Conservation (phyloP, 331 rosid species). For the Rosa hybrid region DNA sequence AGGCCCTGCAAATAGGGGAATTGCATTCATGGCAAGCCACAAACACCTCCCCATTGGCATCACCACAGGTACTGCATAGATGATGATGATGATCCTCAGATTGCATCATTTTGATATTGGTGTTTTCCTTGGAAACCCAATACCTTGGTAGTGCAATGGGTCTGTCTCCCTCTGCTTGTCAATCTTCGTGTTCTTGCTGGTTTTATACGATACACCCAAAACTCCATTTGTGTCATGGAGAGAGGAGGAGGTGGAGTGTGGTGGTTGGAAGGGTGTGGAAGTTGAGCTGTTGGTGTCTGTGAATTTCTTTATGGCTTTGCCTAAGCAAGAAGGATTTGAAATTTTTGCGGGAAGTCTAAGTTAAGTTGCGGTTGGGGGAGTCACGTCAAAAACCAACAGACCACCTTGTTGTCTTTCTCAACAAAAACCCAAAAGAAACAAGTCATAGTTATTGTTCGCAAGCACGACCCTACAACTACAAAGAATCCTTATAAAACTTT, state of each 20-base stretch:
- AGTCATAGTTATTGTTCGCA: not conserved
- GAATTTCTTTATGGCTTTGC: conserved; percentile 6
- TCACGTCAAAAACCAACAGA: conserved; percentile 58
- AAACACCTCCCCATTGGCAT: conserved; percentile 73
- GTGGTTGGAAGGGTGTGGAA: conserved; percentile 44
- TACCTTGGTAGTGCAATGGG: not conserved
- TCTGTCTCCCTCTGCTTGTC: conserved; percentile 24
- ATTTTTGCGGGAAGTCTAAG: conserved; percentile 81
- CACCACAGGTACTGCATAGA: conserved; percentile 82
- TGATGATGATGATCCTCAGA: conserved; percentile 60
- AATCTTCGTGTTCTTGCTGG: conserved; percentile 26
- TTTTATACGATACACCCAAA: conserved; percentile 49
- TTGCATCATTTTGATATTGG: conserved; percentile 66
- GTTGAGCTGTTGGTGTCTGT: conserved; percentile 53
- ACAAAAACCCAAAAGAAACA: conserved; percentile 5
- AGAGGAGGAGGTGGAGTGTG: conserved; percentile 26
- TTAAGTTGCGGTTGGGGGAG: conserved; percentile 63
- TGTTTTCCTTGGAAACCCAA: conserved; percentile 28
- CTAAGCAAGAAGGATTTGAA: conserved; percentile 26
- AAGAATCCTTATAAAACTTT: not conserved
- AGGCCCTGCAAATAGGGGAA: conserved; percentile 80
- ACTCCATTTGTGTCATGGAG: conserved; percentile 29
- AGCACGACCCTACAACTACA: not conserved
- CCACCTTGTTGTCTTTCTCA: conserved; percentile 7
- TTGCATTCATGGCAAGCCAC: conserved; percentile 85